Percentiles rank a stretch among this genome's conserved stretches.
Conservation (phyloP, 2,329 filamentous ascomycete species). For the Chrysoporthe cubensis region DNA sequence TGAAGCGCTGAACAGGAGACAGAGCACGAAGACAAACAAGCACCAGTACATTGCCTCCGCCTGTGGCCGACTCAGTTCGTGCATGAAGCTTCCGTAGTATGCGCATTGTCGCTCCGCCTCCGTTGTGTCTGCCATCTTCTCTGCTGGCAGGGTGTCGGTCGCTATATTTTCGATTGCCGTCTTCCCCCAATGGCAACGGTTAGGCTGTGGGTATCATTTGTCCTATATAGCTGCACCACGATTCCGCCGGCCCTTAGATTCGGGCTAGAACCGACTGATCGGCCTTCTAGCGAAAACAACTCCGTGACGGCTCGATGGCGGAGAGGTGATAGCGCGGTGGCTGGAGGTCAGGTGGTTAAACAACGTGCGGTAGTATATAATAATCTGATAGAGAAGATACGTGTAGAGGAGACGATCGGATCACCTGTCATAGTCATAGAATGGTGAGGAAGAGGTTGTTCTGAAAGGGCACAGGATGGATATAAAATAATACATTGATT, state of each 20-base stretch:
- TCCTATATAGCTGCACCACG: constrained; percentile 18
- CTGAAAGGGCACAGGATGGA: background rate
- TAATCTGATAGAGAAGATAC: background rate
- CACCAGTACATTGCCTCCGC: constrained; percentile 26
- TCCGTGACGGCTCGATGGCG: constrained; percentile 23
- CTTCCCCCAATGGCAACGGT: no score
- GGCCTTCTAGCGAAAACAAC: constrained; percentile 19
- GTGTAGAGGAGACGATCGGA: background rate
- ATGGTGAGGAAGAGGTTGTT: background rate
- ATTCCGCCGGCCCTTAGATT: constrained; percentile 6
- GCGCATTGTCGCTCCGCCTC: constrained; percentile 22
- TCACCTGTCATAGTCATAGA: background rate
- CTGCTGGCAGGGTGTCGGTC: no score
- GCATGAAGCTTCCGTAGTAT: constrained; percentile 27
- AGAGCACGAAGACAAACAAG: constrained; percentile 23
- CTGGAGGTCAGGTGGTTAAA: background rate
- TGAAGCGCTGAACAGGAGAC: constrained; percentile 23
- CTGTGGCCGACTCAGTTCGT: constrained; percentile 2
- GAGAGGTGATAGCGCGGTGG: background rate
- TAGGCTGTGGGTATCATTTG: background rate
- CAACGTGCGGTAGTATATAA: background rate
- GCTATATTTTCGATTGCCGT: background rate
- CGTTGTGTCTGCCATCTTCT: background rate
- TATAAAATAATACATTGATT: constrained; percentile 5
- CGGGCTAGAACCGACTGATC: constrained; percentile 7